phyloP scores from a whole-genome alignment of 768 basidiomycete species.

The Suillus weaverae region DNA sequence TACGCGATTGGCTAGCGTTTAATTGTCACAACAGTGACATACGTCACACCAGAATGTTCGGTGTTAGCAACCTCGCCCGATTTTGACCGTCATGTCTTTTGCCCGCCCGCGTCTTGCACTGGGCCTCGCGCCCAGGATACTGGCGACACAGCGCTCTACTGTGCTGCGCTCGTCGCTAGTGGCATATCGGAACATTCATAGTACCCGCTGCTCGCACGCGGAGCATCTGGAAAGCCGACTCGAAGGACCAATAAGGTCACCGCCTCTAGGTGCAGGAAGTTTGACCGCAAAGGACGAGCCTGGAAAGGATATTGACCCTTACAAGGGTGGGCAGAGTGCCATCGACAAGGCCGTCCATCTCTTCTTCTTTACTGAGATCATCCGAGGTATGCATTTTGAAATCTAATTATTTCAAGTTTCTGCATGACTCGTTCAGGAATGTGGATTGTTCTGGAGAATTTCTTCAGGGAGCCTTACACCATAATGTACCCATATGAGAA shows the following conservation, averaged over 20 bases:
- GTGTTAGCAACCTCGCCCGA: conserved; percentile 34
- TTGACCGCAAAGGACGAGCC: conserved; percentile 41
- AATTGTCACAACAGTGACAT: conserved; percentile 27
- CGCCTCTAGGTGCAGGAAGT: conserved; percentile 30
- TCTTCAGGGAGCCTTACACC: conserved; percentile 95
- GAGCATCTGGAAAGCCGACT: conserved; percentile 19
- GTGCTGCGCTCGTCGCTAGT: conserved; percentile 38
- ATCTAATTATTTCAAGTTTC: conserved; percentile 7
- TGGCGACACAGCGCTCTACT: conserved; percentile 24
- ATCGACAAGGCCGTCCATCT: conserved; percentile 94
- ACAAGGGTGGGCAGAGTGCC: conserved; percentile 81
- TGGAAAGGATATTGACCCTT: conserved; percentile 62
- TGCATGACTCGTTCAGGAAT: conserved; percentile 60
- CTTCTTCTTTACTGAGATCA: conserved; percentile 99
- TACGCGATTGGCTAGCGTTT: conserved; percentile 28
- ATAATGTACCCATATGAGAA: conserved; percentile 99
- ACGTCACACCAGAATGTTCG: conserved; percentile 26
- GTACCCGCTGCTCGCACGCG: conserved; percentile 22
- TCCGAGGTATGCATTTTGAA: conserved; percentile 65
- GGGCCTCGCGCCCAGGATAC: conserved; percentile 51
- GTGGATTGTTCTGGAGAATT: conserved; percentile 94
- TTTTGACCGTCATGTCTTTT: conserved; percentile 56
- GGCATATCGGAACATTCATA: conserved; percentile 43
- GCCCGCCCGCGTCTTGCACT: conserved; percentile 50
- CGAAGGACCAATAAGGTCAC: conserved; percentile 34